Conservation (phyloP, 2,329 filamentous ascomycete genomes). For the Colletotrichum plurivorum region DNA sequence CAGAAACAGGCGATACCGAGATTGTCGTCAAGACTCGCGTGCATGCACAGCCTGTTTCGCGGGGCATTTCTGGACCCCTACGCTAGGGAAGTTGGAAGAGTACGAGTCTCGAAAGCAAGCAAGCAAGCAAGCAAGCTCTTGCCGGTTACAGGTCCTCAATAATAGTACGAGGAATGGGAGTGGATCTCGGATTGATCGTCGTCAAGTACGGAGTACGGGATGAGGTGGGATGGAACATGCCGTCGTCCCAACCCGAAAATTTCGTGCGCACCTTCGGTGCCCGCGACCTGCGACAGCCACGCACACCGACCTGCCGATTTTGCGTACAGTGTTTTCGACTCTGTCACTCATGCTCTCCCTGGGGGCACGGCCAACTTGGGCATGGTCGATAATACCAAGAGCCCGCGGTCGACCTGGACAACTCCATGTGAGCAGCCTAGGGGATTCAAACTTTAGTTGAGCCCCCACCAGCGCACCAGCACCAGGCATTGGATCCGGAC, state of each 20-base stretch:
- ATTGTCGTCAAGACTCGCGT: slow-evolving; percentile 24
- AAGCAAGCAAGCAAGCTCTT: not conserved
- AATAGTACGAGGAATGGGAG: slow-evolving; percentile 12
- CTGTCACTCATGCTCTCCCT: not conserved
- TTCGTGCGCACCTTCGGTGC: not conserved
- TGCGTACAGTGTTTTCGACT: no score
- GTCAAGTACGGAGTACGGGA: slow-evolving; percentile 16
- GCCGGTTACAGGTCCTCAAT: not conserved
- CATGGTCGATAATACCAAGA: no score
- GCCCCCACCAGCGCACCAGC: slow-evolving; percentile 26
- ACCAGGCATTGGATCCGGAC: slow-evolving; percentile 14
- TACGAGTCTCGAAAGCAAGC: slow-evolving; percentile 17
- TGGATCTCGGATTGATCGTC: slow-evolving; percentile 21
- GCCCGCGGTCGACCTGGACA: no score
- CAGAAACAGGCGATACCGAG: slow-evolving; percentile 31
- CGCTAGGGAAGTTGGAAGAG: not conserved
- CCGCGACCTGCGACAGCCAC: slow-evolving; percentile 15
- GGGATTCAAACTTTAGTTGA: slow-evolving; percentile 23
- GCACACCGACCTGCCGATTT: slow-evolving; percentile 1
- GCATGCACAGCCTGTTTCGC: slow-evolving; percentile 39
- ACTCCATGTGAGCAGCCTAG: not conserved
- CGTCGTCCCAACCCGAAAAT: slow-evolving; percentile 9
- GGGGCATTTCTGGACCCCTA: slow-evolving; percentile 30
- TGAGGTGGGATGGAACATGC: slow-evolving; percentile 13
- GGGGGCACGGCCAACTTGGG: not conserved